Evolutionary conservation across 495 filamentous ascomycete species (phyloP).

Genomic region (Xylaria flabelliformis): DNA sequence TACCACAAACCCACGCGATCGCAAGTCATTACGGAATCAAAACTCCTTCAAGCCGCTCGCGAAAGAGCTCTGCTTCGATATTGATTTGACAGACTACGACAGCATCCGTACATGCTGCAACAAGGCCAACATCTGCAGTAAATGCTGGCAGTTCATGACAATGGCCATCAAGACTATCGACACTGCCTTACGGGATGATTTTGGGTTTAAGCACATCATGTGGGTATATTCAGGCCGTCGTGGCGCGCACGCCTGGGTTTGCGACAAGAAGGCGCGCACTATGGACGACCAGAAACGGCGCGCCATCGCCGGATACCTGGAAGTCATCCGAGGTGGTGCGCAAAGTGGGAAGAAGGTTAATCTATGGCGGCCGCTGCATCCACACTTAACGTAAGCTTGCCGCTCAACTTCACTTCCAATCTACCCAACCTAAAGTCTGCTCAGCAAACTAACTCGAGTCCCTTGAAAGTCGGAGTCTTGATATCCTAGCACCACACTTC

Average conservation of each 20-base stretch:
- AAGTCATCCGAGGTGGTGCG: constrained; percentile 81
- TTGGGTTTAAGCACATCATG: constrained; percentile 93
- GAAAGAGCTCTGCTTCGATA: constrained; percentile 98
- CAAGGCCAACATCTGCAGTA: constrained; percentile 89
- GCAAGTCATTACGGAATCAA: constrained; percentile 82
- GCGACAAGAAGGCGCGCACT: constrained; percentile 81
- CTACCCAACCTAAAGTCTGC: not conserved
- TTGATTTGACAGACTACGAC: constrained; percentile 98
- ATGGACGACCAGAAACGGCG: constrained; percentile 84
- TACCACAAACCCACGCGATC: constrained; percentile 88
- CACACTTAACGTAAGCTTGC: constrained; percentile 72
- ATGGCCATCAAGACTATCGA: constrained; percentile 97
- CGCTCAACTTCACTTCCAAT: constrained; percentile 5
- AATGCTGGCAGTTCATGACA: constrained; percentile 95
- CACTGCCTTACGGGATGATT: constrained; percentile 84
- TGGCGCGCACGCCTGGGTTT: constrained; percentile 99
- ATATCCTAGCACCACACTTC: constrained; percentile 72
- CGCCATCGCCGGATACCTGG: constrained; percentile 85
- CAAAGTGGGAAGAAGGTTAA: constrained; percentile 89
- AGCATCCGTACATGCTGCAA: constrained; percentile 94
- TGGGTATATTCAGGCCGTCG: constrained; percentile 98
- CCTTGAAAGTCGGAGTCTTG: constrained; percentile 74
- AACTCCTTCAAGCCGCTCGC: constrained; percentile 74
- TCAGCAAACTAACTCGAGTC: not conserved
- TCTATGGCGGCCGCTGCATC: constrained; percentile 83